Evolutionary conservation across 208 protist genomes (phyloP).

Genomic region (Trypanosomatidae sp.): DNA sequence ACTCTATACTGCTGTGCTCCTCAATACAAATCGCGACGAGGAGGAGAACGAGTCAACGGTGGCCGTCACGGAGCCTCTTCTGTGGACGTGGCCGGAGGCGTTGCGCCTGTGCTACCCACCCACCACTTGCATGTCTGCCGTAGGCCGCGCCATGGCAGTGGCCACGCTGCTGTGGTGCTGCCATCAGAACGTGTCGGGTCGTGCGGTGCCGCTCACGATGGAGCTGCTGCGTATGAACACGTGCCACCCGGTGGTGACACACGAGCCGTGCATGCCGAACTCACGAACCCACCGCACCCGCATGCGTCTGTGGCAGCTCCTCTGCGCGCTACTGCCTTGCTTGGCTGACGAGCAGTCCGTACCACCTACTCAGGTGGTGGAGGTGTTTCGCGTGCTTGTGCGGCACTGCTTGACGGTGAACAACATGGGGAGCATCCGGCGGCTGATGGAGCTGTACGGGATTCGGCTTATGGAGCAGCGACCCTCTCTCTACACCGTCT

Average conservation of each 20-base stretch:
- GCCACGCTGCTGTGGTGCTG: slow-evolving; percentile 73
- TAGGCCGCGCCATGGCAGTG: slow-evolving; percentile 68
- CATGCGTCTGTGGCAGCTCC: slow-evolving; percentile 88
- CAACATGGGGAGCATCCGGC: slow-evolving; percentile 90
- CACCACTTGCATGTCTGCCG: slow-evolving; percentile 65
- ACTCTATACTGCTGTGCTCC: slow-evolving; percentile 66
- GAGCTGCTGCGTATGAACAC: slow-evolving; percentile 73
- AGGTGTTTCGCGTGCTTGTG: slow-evolving; percentile 48
- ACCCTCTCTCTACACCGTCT: slow-evolving; percentile 50
- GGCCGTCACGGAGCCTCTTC: slow-evolving; percentile 70
- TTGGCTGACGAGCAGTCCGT: slow-evolving; percentile 27
- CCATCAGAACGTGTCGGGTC: slow-evolving; percentile 17
- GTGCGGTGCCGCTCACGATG: slow-evolving; percentile 37
- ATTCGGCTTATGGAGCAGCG: slow-evolving; percentile 60
- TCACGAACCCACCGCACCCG: slow-evolving; percentile 82
- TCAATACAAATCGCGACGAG: slow-evolving; percentile 73
- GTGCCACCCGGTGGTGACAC: slow-evolving; percentile 46
- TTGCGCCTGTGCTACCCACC: slow-evolving; percentile 70
- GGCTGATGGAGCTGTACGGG: slow-evolving; percentile 86
- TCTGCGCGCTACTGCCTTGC: slow-evolving; percentile 68
- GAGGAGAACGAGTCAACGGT: slow-evolving; percentile 78
- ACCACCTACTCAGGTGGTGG: slow-evolving; percentile 19
- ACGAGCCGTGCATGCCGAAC: slow-evolving; percentile 91
- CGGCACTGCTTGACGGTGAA: slow-evolving; percentile 62
- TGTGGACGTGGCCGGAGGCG: slow-evolving; percentile 52